A percentile compares a stretch with the other conserved stretches of the same genome.
These are phyloP conservation scores for Huntiella omanensis DNA, from an alignment of 2,329 filamentous ascomycete species.

Conservation along the genomic window DNA sequence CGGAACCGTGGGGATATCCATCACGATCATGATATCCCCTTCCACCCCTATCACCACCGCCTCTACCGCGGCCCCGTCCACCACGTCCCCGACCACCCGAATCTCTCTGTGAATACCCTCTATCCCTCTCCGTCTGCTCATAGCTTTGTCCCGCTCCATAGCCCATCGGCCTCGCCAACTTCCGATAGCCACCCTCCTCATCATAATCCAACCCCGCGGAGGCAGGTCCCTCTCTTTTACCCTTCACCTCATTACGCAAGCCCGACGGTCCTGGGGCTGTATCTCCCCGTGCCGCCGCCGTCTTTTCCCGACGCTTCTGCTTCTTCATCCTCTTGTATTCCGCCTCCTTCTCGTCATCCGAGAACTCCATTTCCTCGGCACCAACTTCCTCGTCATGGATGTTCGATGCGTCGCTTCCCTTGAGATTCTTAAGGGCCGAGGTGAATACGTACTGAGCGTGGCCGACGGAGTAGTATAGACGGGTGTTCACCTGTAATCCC, in stretches of 20 bases:
- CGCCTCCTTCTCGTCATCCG: constrained; percentile 85
- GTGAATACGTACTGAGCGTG: constrained; percentile 79
- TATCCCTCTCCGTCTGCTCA: neutral
- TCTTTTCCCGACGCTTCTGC: constrained; percentile 37
- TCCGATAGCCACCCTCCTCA: constrained; percentile 54
- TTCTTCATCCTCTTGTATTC: constrained; percentile 57
- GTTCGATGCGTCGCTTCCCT: constrained; percentile 88
- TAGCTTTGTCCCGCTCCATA: constrained; percentile 29
- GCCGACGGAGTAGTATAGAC: constrained; percentile 57
- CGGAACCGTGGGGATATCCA: constrained; percentile 5
- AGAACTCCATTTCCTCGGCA: constrained; percentile 83
- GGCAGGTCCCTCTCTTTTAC: constrained; percentile 18
- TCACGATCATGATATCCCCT: constrained; percentile 17
- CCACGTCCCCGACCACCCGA: constrained; percentile 24
- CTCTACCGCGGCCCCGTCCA: constrained; percentile 19
- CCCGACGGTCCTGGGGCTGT: constrained; percentile 17
- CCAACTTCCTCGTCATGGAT: constrained; percentile 80
- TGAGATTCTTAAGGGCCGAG: constrained; percentile 55
- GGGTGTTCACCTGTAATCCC: constrained; percentile 48
- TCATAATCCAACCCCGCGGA: constrained; percentile 42
- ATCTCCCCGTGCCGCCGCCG: constrained; percentile 9
- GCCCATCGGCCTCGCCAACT: constrained; percentile 47
- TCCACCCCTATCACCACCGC: constrained; percentile 15
- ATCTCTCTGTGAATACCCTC: constrained; percentile 11
- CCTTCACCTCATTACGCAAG: constrained; percentile 19